Base-by-base conservation (phyloP, 306 rosid genomes). In the Argentina anserina region DNA sequence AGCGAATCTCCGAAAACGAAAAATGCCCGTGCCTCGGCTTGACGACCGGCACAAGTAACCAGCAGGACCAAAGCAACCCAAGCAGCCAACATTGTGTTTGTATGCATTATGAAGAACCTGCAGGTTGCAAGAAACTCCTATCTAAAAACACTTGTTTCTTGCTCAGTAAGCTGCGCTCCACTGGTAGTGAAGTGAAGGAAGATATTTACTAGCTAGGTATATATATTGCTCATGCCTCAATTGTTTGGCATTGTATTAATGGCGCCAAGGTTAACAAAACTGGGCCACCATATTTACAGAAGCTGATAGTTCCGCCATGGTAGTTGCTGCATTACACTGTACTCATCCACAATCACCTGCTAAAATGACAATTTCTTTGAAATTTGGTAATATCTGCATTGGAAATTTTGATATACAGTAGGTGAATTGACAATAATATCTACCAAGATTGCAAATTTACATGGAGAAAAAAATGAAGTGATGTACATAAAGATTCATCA, bases 1-100 rank as follows among this genome's bases (percentile, higher is more conserved):
- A 91, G 80, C 0, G 97, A 91, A 60, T 91, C 97, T 20, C 97
- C 97, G 33, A 91, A 91, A 53, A 91, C 97, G 36, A 89, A 83
- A 85, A 91, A 91, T 3, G 97, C 89, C 23, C 95, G 83, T 3
- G 84, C 95, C 60, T 83, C 92, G 18, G 82, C 84, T 39, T 72
- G 82, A 15, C 0, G 66, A 11, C 80, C 74, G 17, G 73, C 28
- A 40, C 77, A 50, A 50, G 58, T 9, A 9, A 50, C 58, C 3
- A 50, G 58, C 58, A 50, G 28, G 28, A 50, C 58, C 58, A 50
- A 50, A 50, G 58, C 58, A 50, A 50, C 26, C 58, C 58, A 50
- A 50, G 63, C 76, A 25, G 66, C 72, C 36, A 75, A 45, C 66
- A 58, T 9, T 34, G 45, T 65, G 39, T 72, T 9, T 29, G 46